Evolutionary conservation across 768 basidiomycete species (phyloP).

Genomic region (Termitomyces bulborhizus): DNA sequence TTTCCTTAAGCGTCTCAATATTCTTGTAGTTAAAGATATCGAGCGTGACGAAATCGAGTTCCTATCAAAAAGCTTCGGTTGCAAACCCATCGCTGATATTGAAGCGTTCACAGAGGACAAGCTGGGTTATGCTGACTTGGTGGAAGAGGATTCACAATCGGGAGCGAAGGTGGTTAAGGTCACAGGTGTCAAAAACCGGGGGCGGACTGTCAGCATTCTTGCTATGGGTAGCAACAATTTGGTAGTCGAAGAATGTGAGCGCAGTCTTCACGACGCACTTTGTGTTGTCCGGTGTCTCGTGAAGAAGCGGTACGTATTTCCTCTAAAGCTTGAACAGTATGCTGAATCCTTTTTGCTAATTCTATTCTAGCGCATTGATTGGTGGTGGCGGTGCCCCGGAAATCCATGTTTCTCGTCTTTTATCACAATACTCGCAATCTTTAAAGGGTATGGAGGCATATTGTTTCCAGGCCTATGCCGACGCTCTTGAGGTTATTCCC

Average conservation of each 20-base stretch:
- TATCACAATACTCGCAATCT: constrained; percentile 88
- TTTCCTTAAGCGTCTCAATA: constrained; percentile 95
- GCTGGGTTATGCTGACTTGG: constrained; percentile 91
- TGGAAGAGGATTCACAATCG: constrained; percentile 79
- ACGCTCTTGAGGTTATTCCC: constrained; percentile 96
- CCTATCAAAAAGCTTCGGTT: constrained; percentile 88
- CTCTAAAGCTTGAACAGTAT: constrained; percentile 17
- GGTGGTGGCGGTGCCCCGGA: constrained; percentile 97
- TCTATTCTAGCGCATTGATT: constrained; percentile 64
- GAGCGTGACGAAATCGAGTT: constrained; percentile 99
- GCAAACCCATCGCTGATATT: constrained; percentile 95
- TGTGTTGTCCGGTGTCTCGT: constrained; percentile 98
- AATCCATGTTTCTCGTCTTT: constrained; percentile 89
- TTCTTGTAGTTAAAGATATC: constrained; percentile 94
- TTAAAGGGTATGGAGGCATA: constrained; percentile 98
- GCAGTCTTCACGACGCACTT: constrained; percentile 97
- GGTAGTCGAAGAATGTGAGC: constrained; percentile 95
- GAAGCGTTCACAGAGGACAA: constrained; percentile 98
- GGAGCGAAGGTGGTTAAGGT: constrained; percentile 92
- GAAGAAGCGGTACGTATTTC: constrained; percentile 77
- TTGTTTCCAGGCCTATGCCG: constrained; percentile 98
- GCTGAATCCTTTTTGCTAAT: background rate
- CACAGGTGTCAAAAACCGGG: constrained; percentile 91
- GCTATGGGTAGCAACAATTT: constrained; percentile 91
- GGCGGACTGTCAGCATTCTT: constrained; percentile 91